Percentiles rank a stretch among this genome's conserved stretches.
Conservation (phyloP, 73 alveolate species). For the Urostyla sp. region DNA sequence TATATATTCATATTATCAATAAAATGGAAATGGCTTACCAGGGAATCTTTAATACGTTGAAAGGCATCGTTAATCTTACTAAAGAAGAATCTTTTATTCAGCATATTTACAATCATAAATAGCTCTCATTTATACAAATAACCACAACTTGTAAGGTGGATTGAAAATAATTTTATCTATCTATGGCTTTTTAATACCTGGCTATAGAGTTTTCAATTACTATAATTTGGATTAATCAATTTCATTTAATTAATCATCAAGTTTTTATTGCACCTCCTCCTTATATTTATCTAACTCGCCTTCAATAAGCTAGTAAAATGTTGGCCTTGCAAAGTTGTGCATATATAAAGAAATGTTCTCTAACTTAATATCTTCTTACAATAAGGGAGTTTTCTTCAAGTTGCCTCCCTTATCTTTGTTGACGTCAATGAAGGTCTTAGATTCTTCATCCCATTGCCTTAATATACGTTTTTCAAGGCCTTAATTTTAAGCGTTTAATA, state of each 20-base stretch:
- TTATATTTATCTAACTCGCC: conserved; percentile 1
- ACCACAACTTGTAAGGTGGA: conserved; percentile 75
- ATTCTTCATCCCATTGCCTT: conserved; percentile 26
- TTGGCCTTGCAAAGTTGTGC: conserved; percentile 50
- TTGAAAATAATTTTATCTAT: conserved; percentile 35
- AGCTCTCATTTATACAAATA: conserved; percentile 75
- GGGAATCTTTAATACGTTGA: conserved; percentile 37
- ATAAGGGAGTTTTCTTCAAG: background rate
- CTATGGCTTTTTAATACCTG: background rate
- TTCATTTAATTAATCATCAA: conserved; percentile 12
- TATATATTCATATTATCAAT: background rate
- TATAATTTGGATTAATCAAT: background rate
- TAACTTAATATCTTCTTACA: conserved; percentile 36
- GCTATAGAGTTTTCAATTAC: background rate
- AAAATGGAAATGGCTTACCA: background rate
- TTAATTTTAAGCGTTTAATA: background rate
- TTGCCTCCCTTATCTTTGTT: background rate
- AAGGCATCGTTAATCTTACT: conserved; percentile 23
- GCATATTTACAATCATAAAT: conserved; percentile 60
- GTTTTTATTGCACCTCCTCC: conserved; percentile 12
- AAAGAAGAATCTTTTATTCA: conserved; percentile 30
- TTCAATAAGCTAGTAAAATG: conserved; percentile 28
- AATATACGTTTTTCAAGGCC: conserved; percentile 9
- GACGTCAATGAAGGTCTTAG: background rate
- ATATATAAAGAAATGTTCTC: conserved; percentile 7